Percentiles rank a stretch among this genome's conserved stretches.
These are phyloP conservation scores for Aspergillus luchuensis DNA, from an alignment of 2,329 filamentous ascomycete genomes.

Conservation along the genomic window DNA sequence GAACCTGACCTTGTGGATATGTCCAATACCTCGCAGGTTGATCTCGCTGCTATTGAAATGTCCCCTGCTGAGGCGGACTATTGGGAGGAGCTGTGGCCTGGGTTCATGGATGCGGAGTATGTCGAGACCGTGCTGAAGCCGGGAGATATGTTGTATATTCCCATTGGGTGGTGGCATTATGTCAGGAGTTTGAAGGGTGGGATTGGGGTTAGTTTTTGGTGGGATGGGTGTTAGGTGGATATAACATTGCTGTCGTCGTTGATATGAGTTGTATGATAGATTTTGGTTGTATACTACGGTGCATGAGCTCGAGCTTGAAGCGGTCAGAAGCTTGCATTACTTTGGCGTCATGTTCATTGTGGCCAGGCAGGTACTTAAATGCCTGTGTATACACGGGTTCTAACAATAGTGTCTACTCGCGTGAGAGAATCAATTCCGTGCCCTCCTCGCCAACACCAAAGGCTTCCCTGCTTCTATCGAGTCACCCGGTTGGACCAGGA, in stretches of 20 bases:
- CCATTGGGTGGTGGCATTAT: constrained; percentile 98
- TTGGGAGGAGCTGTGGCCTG: constrained; percentile 52
- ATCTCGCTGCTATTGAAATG: constrained; percentile 70
- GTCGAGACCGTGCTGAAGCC: constrained; percentile 75
- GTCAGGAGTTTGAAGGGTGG: constrained; percentile 81
- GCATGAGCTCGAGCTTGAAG: too few species aligned
- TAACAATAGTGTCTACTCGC: too few species aligned
- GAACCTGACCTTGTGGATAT: constrained; percentile 66
- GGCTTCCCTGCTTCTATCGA: constrained; percentile 41
- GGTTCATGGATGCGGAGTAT: constrained; percentile 64
- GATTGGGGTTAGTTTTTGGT: constrained; percentile 98
- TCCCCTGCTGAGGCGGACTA: constrained; percentile 45
- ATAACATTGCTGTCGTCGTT: too few species aligned
- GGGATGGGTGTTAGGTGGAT: constrained; percentile 53
- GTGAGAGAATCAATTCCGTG: neutral
- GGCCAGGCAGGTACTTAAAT: too few species aligned
- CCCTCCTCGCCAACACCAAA: constrained; percentile 31
- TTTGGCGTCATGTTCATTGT: too few species aligned
- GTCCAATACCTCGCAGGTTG: constrained; percentile 83
- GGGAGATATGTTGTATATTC: constrained; percentile 86
- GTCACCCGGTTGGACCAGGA: constrained; percentile 44
- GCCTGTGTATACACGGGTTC: too few species aligned
- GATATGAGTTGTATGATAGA: too few species aligned
- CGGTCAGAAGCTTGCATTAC: neutral
- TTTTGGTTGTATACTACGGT: too few species aligned